phyloP scores from a whole-genome alignment of 805 yeast species.

The Teunomyces cretensis region DNA sequence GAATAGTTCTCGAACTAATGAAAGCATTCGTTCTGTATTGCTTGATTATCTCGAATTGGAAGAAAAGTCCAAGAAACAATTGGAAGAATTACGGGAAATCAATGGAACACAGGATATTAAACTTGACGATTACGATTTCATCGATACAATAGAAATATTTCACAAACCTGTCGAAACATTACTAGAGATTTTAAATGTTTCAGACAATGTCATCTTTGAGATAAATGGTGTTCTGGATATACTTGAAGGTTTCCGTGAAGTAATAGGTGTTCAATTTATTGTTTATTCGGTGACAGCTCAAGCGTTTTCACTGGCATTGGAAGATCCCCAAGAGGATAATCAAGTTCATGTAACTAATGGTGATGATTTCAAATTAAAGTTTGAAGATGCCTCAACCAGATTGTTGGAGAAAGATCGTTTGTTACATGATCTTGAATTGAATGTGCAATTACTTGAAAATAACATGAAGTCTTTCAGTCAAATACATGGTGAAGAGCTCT shows the following conservation, averaged over 20 bases:
- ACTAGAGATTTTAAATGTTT: not conserved
- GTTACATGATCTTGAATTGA: conserved; percentile 46
- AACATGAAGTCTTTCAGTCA: conserved; percentile 36
- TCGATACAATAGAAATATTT: not conserved
- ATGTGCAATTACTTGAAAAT: conserved; percentile 44
- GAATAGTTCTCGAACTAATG: not conserved
- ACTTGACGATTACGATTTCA: not conserved
- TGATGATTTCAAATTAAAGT: not conserved
- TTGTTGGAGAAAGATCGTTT: conserved; percentile 22
- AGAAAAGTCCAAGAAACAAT: not conserved
- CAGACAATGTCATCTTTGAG: not conserved
- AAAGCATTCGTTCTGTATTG: not conserved
- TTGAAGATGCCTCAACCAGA: not conserved
- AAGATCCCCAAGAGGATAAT: not conserved
- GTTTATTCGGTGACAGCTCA: not conserved
- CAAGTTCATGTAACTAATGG: not conserved
- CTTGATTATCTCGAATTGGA: too few relatives aligned
- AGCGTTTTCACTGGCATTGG: not conserved
- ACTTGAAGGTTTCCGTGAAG: not conserved
- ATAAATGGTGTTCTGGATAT: not conserved
- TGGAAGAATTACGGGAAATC: not conserved
- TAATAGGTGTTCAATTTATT: not conserved
- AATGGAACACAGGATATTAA: not conserved
- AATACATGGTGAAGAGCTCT: conserved; percentile 26
- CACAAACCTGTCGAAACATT: not conserved